These are phyloP conservation scores for Clonostachys rosea DNA, from an alignment of 2,329 filamentous ascomycete species.

Conservation along the genomic window DNA sequence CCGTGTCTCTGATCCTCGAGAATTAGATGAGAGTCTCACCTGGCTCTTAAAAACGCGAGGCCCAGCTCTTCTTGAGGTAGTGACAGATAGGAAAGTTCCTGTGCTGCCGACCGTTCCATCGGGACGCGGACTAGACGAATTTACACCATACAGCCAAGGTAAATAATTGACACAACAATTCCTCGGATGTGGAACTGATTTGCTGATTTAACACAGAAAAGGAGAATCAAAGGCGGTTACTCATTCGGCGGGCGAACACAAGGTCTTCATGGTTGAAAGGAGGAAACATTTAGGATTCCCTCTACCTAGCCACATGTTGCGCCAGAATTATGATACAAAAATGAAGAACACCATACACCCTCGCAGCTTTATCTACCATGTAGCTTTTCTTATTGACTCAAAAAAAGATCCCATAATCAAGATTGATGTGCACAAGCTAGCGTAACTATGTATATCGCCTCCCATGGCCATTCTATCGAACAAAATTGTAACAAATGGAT, in stretches of 20 bases:
- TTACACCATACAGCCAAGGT: constrained; percentile 48
- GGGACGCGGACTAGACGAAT: constrained; percentile 85
- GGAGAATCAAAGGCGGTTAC: constrained; percentile 60
- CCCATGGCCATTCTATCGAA: too few species aligned
- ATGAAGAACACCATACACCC: too few species aligned
- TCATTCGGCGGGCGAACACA: constrained; percentile 62
- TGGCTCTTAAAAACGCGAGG: constrained; percentile 89
- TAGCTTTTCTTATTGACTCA: too few species aligned
- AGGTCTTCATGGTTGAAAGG: constrained; percentile 33
- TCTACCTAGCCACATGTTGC: too few species aligned
- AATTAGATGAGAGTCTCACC: constrained; percentile 71
- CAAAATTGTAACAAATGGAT: too few species aligned
- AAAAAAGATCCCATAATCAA: too few species aligned
- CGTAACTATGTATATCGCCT: too few species aligned
- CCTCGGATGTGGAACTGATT: not conserved
- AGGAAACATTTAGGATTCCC: too few species aligned
- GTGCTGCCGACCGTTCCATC: constrained; percentile 95
- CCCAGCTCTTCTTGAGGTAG: constrained; percentile 87
- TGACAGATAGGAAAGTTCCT: constrained; percentile 87
- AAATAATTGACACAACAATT: constrained; percentile 7
- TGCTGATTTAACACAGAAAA: constrained; percentile 41
- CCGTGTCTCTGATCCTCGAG: constrained; percentile 67
- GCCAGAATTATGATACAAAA: too few species aligned
- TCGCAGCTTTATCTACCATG: too few species aligned
- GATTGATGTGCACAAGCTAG: too few species aligned